Base-by-base conservation (phyloP, 192 early-diverging fungal genomes). In the Rhizophagus sp. region DNA sequence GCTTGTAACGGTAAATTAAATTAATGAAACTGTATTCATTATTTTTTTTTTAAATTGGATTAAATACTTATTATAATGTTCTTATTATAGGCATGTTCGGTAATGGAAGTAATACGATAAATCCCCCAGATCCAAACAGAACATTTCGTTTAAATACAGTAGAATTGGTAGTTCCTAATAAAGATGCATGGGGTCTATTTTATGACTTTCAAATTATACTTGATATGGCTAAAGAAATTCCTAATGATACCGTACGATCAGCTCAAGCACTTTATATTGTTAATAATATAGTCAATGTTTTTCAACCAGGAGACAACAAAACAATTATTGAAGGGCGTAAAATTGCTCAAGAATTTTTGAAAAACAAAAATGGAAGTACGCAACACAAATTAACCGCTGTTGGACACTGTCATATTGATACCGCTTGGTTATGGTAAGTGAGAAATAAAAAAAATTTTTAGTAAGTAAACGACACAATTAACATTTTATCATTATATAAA, bases 341-440 rank as follows among this genome's bases (percentile, higher is more conserved):
- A n/a, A 80, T 97, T 25, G 75, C 93, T 0, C 57, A 68, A 0
- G 83, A 87, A 73, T 98, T 97, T 81, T 88, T 99, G 64, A 84
- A 79, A 0, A 84, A 87, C 57, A 89, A 91, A 8, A 89, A 89
- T 57, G 86, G 90, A 10, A 88, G 90, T 61, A 78, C 83, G 0
- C 87, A 91, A 19, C 97, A 98, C 85, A 85, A 85, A 24, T 89
- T 99, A 34, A 93, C 90, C 33, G 96, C 97, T 0, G 88, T 96
- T 22, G 98, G 98, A 27, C 94, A 99, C 89, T 98, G 82, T 75
- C 80, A 79, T 70, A 82, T 92, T 65, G 92, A 93, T 83, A 94
- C 94, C 13, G 96, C 98, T 25, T 98, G 98, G 97, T 85, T 98
- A 39, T 98, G 89, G 82, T 85, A 61, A 81, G 78, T 82, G 61